Base-by-base conservation (phyloP, 2,329 filamentous ascomycete species). In the Paraphoma chrysanthemicola region DNA sequence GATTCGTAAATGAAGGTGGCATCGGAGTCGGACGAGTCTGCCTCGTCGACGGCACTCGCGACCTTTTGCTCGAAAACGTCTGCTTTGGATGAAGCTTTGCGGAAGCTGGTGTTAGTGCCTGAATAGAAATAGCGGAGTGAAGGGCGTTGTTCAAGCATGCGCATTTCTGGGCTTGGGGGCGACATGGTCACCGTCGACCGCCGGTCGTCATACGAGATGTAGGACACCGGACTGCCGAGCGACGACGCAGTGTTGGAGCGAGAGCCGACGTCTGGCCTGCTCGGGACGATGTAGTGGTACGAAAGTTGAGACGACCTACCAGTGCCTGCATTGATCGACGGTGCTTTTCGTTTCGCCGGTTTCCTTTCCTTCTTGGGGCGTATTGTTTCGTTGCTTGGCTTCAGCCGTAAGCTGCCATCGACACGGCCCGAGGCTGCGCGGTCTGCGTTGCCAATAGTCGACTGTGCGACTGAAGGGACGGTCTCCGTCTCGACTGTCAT, bases 1-100 rank as follows among this genome's bases (percentile, higher is more conserved):
- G 95, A 98, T 77, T 99, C 95, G 79, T 99, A 99, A 14, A 99
- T 95, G 77, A 98, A 99, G 0, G 95, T 98, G 78, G 98, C 95
- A 70, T 97, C 95, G 1, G 94, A 98, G 75, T 99, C 95, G 6
- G 94, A 97, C 11, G 94, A 96, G 76, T 97, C 91, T 44, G 92
- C 93, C 76, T 98, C 93, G 74, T 98, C 94, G 50, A 99, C 93
- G 8, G 94, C 94, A 75, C 89, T 97, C 48, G 94, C 94, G 65
- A 99, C 93, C 73, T 96, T 96, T 66, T 93, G 93, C 80, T 98
- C 95, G 75, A 99, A 99, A 49, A 98, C 93, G 78, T 99, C 95
- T 73, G 95, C 94, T 81, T 98, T 98, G 57, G 93, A 96, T 14
- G 93, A 95, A 57, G 89, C 92, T 89, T 83, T 77, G 56, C 72